A percentile compares a stretch with the other conserved stretches of the same genome.
These are phyloP conservation scores for Scolecobasidium constrictum DNA, from an alignment of 2,329 filamentous ascomycete genomes.

Conservation along the genomic window DNA sequence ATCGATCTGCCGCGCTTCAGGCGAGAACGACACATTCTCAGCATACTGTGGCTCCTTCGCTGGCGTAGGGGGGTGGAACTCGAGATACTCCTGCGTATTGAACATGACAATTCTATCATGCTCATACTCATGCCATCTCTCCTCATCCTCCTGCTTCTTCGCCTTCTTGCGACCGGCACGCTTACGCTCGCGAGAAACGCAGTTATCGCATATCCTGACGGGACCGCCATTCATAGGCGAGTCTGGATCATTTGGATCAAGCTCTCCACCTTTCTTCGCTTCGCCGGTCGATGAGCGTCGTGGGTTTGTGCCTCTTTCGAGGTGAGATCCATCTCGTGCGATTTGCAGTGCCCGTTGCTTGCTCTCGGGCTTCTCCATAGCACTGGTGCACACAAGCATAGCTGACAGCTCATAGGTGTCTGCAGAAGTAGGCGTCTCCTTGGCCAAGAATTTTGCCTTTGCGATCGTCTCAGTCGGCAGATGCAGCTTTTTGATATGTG, in stretches of 20 bases:
- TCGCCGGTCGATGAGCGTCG: constrained; percentile 24
- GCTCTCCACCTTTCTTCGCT: constrained; percentile 32
- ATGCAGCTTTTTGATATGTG: constrained; percentile 68
- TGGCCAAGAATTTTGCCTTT: constrained; percentile 82
- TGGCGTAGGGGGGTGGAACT: constrained; percentile 56
- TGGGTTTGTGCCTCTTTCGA: constrained; percentile 29
- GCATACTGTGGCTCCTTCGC: constrained; percentile 32
- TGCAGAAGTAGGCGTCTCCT: constrained; percentile 54
- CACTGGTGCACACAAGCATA: constrained; percentile 82
- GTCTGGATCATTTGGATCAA: constrained; percentile 50
- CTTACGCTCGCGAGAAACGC: constrained; percentile 84
- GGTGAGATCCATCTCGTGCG: constrained; percentile 22
- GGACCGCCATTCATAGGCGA: constrained; percentile 84
- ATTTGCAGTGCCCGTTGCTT: constrained; percentile 55
- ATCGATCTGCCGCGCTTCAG: constrained; percentile 63
- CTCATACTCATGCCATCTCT: constrained; percentile 69
- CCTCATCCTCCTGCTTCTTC: constrained; percentile 86
- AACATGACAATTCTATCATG: constrained; percentile 77
- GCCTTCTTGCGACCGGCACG: constrained; percentile 85
- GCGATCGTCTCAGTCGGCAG: constrained; percentile 85
- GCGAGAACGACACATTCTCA: constrained; percentile 25
- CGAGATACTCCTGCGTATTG: constrained; percentile 78
- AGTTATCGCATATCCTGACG: constrained; percentile 83
- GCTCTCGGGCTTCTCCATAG: constrained; percentile 64
- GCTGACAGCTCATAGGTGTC: constrained; percentile 73